Conservation (phyloP, 2,329 filamentous ascomycete genomes). For the Fusarium vanettenii region DNA sequence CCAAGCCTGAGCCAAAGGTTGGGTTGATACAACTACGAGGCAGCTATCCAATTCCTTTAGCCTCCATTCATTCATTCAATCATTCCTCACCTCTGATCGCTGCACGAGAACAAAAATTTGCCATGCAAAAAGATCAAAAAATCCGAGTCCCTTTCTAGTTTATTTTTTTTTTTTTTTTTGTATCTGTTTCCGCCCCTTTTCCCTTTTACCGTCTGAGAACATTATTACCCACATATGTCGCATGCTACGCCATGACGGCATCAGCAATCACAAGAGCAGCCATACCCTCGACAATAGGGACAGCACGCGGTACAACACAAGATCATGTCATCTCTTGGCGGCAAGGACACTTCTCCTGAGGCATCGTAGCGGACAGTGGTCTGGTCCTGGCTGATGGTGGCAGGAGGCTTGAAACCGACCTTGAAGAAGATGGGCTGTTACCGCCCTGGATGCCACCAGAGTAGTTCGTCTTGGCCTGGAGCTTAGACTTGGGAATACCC, state of each 20-base stretch:
- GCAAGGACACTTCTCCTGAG: slow-evolving; percentile 75
- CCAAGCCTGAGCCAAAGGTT: neutral
- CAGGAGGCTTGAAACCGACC: slow-evolving; percentile 93
- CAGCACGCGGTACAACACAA: slow-evolving; percentile 88
- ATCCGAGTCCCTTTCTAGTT: neutral
- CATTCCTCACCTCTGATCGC: neutral
- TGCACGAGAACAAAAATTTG: neutral
- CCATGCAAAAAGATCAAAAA: neutral
- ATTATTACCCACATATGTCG: slow-evolving; percentile 57
- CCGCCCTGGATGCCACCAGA: slow-evolving; percentile 95
- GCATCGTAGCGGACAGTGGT: slow-evolving; percentile 84
- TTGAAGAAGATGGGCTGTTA: slow-evolving; percentile 96
- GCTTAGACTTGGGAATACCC: slow-evolving; percentile 65
- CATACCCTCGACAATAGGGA: slow-evolving; percentile 94
- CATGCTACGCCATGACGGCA: slow-evolving; percentile 84
- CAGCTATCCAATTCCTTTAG: neutral
- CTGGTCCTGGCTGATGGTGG: slow-evolving; percentile 92
- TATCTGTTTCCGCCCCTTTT: neutral
- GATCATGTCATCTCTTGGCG: slow-evolving; percentile 94
- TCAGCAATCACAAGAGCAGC: slow-evolving; percentile 89
- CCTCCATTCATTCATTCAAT: neutral
- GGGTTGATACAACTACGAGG: neutral
- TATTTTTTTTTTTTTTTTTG: too few species aligned
- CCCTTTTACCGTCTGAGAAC: slow-evolving; percentile 17
- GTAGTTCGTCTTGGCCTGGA: slow-evolving; percentile 89